Conservation (phyloP, 176 grass and related monocot genomes). For the Bonia amplexicaulis region DNA sequence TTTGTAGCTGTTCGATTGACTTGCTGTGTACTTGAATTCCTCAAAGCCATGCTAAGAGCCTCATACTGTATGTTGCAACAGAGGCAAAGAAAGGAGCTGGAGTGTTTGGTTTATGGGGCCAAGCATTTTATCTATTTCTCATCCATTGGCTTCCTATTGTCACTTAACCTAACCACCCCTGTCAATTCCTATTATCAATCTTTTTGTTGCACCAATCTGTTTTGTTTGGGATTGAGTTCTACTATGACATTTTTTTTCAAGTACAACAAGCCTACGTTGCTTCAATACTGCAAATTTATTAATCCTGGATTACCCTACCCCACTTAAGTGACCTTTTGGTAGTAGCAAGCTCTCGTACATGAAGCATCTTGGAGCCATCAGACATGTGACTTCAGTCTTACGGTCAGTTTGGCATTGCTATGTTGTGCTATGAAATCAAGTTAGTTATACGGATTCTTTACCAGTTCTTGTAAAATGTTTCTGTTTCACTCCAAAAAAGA, state of each 20-base stretch:
- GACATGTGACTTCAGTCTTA: not conserved
- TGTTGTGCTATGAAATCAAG: not conserved
- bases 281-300: not conserved
- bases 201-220: not conserved
- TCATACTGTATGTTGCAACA: not conserved
- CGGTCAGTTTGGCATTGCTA: not conserved
- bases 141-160: not conserved
- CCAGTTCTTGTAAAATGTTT: not conserved
- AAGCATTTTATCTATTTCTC: not conserved
- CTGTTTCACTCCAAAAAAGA: not conserved
- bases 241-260: not conserved
- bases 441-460: not conserved
- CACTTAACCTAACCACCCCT: not conserved
- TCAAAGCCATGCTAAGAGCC: conserved; percentile 1
- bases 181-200: not conserved
- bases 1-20: not conserved
- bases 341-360: not conserved
- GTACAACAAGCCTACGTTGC: not conserved
- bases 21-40: not conserved
- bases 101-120: not conserved
- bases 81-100: not conserved
- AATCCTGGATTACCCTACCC: not conserved
- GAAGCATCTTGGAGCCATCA: not conserved
- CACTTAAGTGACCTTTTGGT: not conserved
- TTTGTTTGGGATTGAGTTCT: not conserved